Conservation (phyloP, 2,329 filamentous ascomycete genomes). For the Aspergillus fischeri region DNA sequence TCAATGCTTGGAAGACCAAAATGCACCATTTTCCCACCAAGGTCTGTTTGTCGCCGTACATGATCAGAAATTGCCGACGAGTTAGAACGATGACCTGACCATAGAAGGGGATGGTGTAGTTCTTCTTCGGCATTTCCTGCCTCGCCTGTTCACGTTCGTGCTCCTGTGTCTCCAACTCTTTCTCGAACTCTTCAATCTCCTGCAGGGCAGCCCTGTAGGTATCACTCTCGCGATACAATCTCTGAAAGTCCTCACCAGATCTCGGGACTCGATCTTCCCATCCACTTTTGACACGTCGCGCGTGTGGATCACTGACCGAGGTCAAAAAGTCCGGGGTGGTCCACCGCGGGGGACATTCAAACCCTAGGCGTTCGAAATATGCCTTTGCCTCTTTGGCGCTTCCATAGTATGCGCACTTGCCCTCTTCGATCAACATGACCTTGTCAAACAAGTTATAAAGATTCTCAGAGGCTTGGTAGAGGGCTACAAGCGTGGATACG, state of each 20-base stretch:
- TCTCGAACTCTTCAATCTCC: constrained; percentile 54
- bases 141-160: constrained; percentile 38
- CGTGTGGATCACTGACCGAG: constrained; percentile 63
- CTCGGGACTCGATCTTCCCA: constrained; percentile 56
- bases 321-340: constrained; percentile 75
- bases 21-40: constrained; percentile 51
- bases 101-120: constrained; percentile 50
- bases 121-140: constrained; percentile 44
- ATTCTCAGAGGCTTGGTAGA: constrained; percentile 63
- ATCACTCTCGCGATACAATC: constrained; percentile 47
- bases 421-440: constrained; percentile 62
- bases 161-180: constrained; percentile 40
- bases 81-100: constrained; percentile 51
- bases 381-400: constrained; percentile 57
- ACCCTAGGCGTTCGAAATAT: constrained; percentile 70
- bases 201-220: constrained; percentile 40
- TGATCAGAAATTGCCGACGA: constrained; percentile 52
- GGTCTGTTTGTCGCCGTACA: constrained; percentile 51
- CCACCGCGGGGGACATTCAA: constrained; percentile 66
- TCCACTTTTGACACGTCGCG: constrained; percentile 53
- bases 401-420: constrained; percentile 70
- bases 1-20: constrained; percentile 43
- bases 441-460: constrained; percentile 61
- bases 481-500: constrained; percentile 61
- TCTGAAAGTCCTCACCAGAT: constrained; percentile 53